These are phyloP conservation scores for Penicillium goetzii DNA, from an alignment of 495 filamentous ascomycete species.

Conservation along the genomic window DNA sequence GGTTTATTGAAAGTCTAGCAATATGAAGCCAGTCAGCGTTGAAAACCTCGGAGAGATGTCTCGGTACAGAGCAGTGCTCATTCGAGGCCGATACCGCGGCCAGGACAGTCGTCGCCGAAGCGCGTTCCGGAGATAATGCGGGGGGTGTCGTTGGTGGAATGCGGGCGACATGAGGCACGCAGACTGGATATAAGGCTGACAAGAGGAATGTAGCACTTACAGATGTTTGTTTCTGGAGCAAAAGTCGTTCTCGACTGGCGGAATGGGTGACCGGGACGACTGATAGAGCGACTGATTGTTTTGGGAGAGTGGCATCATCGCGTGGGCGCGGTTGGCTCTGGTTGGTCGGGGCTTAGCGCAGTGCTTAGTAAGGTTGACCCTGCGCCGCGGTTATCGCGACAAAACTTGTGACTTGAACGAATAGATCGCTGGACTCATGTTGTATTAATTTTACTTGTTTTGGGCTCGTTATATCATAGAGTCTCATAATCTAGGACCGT, in stretches of 20 bases:
- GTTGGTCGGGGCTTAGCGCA: conserved; percentile 22
- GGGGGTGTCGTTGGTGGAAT: neutral
- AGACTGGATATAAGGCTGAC: neutral
- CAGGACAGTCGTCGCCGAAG: neutral
- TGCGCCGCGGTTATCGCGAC: conserved; percentile 3
- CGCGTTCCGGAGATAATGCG: conserved; percentile 13
- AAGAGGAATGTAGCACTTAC: neutral
- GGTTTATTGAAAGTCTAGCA: neutral
- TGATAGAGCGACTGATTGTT: conserved; percentile 22
- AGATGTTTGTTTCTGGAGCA: neutral
- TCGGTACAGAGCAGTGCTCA: neutral
- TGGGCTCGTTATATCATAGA: too few species aligned
- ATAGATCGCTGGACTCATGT: neutral
- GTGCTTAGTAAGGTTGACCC: conserved; percentile 11
- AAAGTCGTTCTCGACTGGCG: neutral
- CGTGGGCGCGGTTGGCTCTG: conserved; percentile 21
- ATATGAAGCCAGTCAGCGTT: neutral
- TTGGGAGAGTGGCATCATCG: conserved; percentile 31
- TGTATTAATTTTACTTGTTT: too few species aligned
- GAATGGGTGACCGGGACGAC: conserved; percentile 1
- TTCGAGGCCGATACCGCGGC: conserved; percentile 3
- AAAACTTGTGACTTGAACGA: neutral
- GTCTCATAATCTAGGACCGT: too few species aligned
- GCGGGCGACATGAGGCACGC: neutral
- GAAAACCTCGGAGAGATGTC: neutral